phyloP scores from a whole-genome alignment of 768 basidiomycete genomes.

The Megacollybia marginata region DNA sequence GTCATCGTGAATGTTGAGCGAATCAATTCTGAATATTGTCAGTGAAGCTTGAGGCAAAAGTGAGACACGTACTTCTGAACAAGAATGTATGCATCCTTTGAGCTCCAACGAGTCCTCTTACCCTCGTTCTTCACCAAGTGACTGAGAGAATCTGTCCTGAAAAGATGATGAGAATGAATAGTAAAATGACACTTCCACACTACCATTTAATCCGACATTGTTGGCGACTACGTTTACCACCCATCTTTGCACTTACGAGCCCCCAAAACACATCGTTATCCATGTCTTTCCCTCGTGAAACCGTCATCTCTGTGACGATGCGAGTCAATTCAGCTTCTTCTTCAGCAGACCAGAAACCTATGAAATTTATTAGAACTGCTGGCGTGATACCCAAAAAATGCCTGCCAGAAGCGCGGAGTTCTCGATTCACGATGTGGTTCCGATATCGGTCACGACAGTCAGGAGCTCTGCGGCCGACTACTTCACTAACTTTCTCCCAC shows the following conservation, averaged over 20 bases:
- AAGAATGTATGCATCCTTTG: slow-evolving; percentile 71
- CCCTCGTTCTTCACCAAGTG: slow-evolving; percentile 70
- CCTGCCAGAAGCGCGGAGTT: slow-evolving; percentile 52
- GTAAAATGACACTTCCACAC: slow-evolving; percentile 2
- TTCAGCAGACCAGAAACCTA: slow-evolving; percentile 69
- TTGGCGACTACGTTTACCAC: slow-evolving; percentile 64
- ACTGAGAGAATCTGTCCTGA: slow-evolving; percentile 71
- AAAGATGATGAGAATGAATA: neutral
- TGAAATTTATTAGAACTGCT: neutral
- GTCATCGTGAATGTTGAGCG: slow-evolving; percentile 68
- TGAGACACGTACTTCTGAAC: slow-evolving; percentile 63
- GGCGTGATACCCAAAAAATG: neutral
- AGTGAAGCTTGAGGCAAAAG: slow-evolving; percentile 4
- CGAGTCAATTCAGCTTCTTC: slow-evolving; percentile 70
- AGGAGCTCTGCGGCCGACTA: slow-evolving; percentile 67
- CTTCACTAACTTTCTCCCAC: slow-evolving; percentile 71
- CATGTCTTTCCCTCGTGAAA: slow-evolving; percentile 61
- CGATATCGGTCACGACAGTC: slow-evolving; percentile 85
- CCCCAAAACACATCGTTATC: slow-evolving; percentile 85
- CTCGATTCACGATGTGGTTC: slow-evolving; percentile 69
- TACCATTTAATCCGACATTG: slow-evolving; percentile 89
- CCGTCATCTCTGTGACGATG: slow-evolving; percentile 72
- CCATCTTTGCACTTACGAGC: slow-evolving; percentile 70
- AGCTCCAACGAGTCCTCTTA: slow-evolving; percentile 63
- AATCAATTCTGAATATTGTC: slow-evolving; percentile 49